These are phyloP conservation scores for Stagonosporopsis rhizophila DNA, from an alignment of 2,329 filamentous ascomycete genomes.

Conservation along the genomic window DNA sequence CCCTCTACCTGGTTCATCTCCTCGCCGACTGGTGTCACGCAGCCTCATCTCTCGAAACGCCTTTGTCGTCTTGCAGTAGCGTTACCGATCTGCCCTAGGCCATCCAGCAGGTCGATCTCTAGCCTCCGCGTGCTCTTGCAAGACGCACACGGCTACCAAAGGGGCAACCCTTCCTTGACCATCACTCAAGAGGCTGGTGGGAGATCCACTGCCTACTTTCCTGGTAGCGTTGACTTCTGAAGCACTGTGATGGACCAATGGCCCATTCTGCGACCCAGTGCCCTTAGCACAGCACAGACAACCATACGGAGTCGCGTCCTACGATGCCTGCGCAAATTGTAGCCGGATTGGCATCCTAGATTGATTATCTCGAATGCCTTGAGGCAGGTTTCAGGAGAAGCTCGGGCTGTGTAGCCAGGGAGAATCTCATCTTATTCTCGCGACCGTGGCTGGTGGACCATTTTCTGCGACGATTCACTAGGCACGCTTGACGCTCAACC, in stretches of 20 bases:
- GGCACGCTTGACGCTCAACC: not conserved
- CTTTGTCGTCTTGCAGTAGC: slow-evolving; percentile 28
- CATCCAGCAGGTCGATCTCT: slow-evolving; percentile 15
- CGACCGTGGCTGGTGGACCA: not conserved
- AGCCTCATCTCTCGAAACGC: slow-evolving; percentile 41
- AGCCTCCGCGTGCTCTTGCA: slow-evolving; percentile 31
- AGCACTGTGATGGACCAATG: slow-evolving; percentile 13
- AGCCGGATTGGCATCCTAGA: not conserved
- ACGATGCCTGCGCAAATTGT: slow-evolving; percentile 5
- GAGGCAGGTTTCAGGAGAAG: slow-evolving; percentile 33
- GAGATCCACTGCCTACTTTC: slow-evolving; percentile 27
- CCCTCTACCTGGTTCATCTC: slow-evolving; percentile 41
- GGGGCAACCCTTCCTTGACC: slow-evolving; percentile 23
- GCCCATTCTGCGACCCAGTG: slow-evolving; percentile 34
- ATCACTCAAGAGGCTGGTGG: slow-evolving; percentile 26
- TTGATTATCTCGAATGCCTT: not conserved
- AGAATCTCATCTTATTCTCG: not conserved
- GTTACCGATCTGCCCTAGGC: slow-evolving; percentile 23
- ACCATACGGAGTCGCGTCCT: slow-evolving; percentile 23
- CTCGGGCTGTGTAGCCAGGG: slow-evolving; percentile 22
- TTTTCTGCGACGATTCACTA: not conserved
- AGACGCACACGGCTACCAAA: slow-evolving; percentile 26
- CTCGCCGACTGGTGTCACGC: slow-evolving; percentile 30
- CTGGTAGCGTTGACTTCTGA: slow-evolving; percentile 29
- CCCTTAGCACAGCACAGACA: slow-evolving; percentile 23